Percentiles rank a stretch among this genome's conserved stretches.
Evolutionary conservation across 1,284 basidiomycete genomes (phyloP).

Genomic region (Fomitiporia mediterranea): DNA sequence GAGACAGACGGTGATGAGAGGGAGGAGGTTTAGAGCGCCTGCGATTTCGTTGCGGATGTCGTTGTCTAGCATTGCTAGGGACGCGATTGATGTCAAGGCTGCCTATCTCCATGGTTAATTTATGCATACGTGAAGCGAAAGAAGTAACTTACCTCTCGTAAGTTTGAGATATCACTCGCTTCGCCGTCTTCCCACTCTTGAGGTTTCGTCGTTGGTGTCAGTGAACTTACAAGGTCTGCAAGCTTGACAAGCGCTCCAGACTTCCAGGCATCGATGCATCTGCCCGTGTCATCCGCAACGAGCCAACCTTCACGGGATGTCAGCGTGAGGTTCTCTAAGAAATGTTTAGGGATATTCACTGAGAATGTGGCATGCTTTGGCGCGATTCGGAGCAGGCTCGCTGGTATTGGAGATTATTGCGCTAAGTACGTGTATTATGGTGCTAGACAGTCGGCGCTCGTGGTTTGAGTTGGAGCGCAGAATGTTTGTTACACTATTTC

Average conservation of each 20-base stretch:
- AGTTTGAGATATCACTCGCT: conserved; percentile 48
- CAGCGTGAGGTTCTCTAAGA: background rate
- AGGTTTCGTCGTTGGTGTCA: conserved; percentile 43
- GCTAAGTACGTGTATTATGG: conserved; percentile 60
- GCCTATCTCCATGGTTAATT: conserved; percentile 40
- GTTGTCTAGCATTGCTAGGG: conserved; percentile 65
- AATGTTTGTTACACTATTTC: conserved; percentile 49
- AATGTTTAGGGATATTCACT: conserved; percentile 40
- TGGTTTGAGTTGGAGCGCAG: conserved; percentile 40
- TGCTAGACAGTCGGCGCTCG: conserved; percentile 25
- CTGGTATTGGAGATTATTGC: conserved; percentile 44
- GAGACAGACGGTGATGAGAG: conserved; percentile 51
- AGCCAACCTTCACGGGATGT: conserved; percentile 51
- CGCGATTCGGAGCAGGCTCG: conserved; percentile 40
- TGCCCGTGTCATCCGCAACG: conserved; percentile 60
- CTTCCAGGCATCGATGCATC: conserved; percentile 62
- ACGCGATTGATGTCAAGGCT: conserved; percentile 62
- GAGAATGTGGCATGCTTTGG: conserved; percentile 67
- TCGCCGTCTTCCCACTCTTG: conserved; percentile 55
- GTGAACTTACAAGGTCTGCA: conserved; percentile 42
- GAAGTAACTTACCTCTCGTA: conserved; percentile 56
- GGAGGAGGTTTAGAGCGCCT: conserved; percentile 48
- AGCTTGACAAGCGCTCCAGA: conserved; percentile 54
- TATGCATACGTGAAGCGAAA: background rate
- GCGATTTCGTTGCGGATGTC: conserved; percentile 65